Evolutionary conservation across 257 asterid species (phyloP).

Genomic region (Solanum dulcamara): DNA sequence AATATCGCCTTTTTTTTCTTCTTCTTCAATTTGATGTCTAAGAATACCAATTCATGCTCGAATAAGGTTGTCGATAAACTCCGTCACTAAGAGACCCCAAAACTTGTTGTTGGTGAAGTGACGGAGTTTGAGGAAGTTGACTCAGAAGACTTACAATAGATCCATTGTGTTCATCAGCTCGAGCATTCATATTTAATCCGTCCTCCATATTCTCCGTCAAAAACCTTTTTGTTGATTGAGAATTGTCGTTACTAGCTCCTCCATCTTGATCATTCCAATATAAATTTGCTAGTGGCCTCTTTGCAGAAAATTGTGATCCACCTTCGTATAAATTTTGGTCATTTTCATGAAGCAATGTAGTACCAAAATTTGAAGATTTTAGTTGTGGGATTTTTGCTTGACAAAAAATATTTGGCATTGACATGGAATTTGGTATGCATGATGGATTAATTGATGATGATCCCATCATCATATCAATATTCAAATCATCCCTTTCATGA

Average conservation of each 20-base stretch:
- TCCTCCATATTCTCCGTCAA: slow-evolving; percentile 26
- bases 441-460: slow-evolving; percentile 13
- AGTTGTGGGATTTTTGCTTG: slow-evolving; percentile 17
- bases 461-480: slow-evolving; percentile 21
- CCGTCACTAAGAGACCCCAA: slow-evolving; percentile 59
- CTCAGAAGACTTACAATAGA: slow-evolving; percentile 38
- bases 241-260: neutral
- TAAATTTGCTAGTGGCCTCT: slow-evolving; percentile 6
- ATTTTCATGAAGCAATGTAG: slow-evolving; percentile 34
- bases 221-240: slow-evolving; percentile 44
- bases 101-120: slow-evolving; percentile 42
- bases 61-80: slow-evolving; percentile 42
- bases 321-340: slow-evolving; percentile 37
- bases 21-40: neutral
- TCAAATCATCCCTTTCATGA: slow-evolving; percentile 45
- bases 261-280: slow-evolving; percentile 35
- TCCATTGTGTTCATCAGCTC: slow-evolving; percentile 19
- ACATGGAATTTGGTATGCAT: neutral
- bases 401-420: slow-evolving; percentile 10
- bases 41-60: slow-evolving; percentile 51
- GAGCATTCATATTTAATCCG: neutral
- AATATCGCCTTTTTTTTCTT: neutral
- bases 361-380: slow-evolving; percentile 17
- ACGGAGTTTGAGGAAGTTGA: slow-evolving; percentile 49
- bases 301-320: slow-evolving; percentile 6